Evolutionary conservation across 2,329 filamentous ascomycete genomes (phyloP).

Genomic region (Hymenotorrendiella dingleyae): DNA sequence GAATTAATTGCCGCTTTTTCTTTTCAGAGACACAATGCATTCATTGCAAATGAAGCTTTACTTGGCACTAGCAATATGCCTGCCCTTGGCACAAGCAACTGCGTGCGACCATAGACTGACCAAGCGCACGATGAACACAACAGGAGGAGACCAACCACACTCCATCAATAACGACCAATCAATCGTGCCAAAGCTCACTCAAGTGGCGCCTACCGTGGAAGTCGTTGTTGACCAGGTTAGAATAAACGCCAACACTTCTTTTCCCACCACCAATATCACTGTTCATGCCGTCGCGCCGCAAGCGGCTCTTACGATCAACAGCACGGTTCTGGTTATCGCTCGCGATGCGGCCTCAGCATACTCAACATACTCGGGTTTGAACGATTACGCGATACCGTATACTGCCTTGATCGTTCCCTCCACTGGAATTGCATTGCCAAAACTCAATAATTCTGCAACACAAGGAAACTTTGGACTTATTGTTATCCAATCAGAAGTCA

Average conservation of each 20-base stretch:
- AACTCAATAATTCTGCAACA: conserved; percentile 39
- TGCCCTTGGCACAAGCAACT: conserved; percentile 9
- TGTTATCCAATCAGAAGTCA: conserved; percentile 30
- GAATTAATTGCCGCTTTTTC: conserved; percentile 5
- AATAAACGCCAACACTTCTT: conserved; percentile 8
- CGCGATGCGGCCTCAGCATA: conserved; percentile 42
- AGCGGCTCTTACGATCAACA: conserved; percentile 15
- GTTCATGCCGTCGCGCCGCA: background rate
- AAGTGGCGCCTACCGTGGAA: conserved; percentile 5
- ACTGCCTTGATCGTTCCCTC: conserved; percentile 47
- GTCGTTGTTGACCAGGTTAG: background rate
- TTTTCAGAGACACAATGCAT: conserved; percentile 6
- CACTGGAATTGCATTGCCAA: conserved; percentile 43
- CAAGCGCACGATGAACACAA: conserved; percentile 2
- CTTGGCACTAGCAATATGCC: conserved; percentile 9
- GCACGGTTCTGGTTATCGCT: conserved; percentile 50
- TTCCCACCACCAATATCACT: background rate
- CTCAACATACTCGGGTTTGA: conserved; percentile 46
- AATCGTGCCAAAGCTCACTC: conserved; percentile 1
- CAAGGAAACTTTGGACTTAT: conserved; percentile 54
- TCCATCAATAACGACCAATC: conserved; percentile 13
- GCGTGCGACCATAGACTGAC: conserved; percentile 6
- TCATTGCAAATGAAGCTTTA: conserved; percentile 4
- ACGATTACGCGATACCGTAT: conserved; percentile 55
- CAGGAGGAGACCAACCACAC: conserved; percentile 1